A percentile compares a stretch with the other conserved stretches of the same genome.
Conservation (phyloP, 2,329 filamentous ascomycete species). For the Penicillium expansum region DNA sequence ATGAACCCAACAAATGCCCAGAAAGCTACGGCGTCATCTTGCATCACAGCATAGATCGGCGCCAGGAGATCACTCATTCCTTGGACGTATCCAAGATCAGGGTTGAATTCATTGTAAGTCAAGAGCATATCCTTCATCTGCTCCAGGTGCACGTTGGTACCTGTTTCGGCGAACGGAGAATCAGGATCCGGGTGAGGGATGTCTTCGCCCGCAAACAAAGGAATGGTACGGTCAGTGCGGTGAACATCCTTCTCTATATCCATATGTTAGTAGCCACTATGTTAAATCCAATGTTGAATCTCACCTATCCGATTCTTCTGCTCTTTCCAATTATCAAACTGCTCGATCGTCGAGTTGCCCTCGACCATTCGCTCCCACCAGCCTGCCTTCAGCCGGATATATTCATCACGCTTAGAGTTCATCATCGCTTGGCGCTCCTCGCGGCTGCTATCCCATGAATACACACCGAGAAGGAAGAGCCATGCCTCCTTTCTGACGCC, state of each 20-base stretch:
- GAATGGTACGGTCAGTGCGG: constrained; percentile 88
- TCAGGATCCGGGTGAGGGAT: constrained; percentile 94
- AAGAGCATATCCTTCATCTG: constrained; percentile 99
- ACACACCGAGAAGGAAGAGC: constrained; percentile 88
- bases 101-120: constrained; percentile 98
- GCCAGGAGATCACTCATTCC: constrained; percentile 97
- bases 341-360: constrained; percentile 71
- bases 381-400: constrained; percentile 84
- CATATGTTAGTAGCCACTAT: constrained; percentile 32
- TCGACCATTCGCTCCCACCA: constrained; percentile 97
- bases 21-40: constrained; percentile 95
- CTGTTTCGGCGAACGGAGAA: constrained; percentile 86
- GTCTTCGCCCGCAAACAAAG: constrained; percentile 95
- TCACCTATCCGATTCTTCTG: constrained; percentile 90
- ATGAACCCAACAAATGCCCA: constrained; percentile 97
- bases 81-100: constrained; percentile 92
- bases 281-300: constrained; percentile 27
- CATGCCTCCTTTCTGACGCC: constrained; percentile 95
- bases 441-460: constrained; percentile 85
- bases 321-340: constrained; percentile 95
- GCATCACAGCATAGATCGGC: constrained; percentile 93
- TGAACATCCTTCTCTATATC: constrained; percentile 94
- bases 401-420: constrained; percentile 86
- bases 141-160: constrained; percentile 95
- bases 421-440: constrained; percentile 81